A percentile compares a stretch with the other conserved stretches of the same genome.
These are phyloP conservation scores for Rhodotorula glutinis DNA, from an alignment of 1,284 basidiomycete species.

Conservation along the genomic window DNA sequence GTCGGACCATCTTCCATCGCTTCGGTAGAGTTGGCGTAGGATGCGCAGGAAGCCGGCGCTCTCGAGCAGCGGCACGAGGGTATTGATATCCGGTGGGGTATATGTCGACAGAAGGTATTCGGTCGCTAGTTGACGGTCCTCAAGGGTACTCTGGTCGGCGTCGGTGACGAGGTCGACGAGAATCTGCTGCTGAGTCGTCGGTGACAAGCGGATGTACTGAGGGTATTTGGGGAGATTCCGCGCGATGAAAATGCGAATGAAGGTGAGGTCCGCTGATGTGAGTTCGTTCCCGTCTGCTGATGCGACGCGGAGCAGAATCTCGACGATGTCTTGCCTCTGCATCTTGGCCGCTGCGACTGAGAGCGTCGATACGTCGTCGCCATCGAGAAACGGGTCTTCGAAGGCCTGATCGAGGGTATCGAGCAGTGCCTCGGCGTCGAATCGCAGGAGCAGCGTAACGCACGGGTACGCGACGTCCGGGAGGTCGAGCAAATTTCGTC, in stretches of 20 bases:
- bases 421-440: conserved; percentile 91
- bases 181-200: conserved; percentile 67
- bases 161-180: conserved; percentile 74
- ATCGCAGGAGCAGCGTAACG: conserved; percentile 73
- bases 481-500: conserved; percentile 32
- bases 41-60: conserved; percentile 86
- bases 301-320: conserved; percentile 78
- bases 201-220: conserved; percentile 73
- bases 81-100: conserved; percentile 71
- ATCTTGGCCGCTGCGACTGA: conserved; percentile 41
- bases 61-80: conserved; percentile 69
- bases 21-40: conserved; percentile 71
- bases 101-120: conserved; percentile 94
- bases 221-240: conserved; percentile 96
- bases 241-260: conserved; percentile 92
- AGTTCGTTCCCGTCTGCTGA: conserved; percentile 49
- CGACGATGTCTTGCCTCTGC: conserved; percentile 77
- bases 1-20: conserved; percentile 70
- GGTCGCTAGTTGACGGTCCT: conserved; percentile 90
- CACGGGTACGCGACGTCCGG: conserved; percentile 66
- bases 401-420: conserved; percentile 92
- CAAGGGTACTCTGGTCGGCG: conserved; percentile 67
- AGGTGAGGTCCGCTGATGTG: conserved; percentile 63
- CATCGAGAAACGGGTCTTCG: conserved; percentile 87
- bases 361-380: conserved; percentile 54